A percentile compares a stretch with the other conserved stretches of the same genome.
phyloP scores from a whole-genome alignment of 2,329 filamentous ascomycete species.

The Sarocladium brachiariae region DNA sequence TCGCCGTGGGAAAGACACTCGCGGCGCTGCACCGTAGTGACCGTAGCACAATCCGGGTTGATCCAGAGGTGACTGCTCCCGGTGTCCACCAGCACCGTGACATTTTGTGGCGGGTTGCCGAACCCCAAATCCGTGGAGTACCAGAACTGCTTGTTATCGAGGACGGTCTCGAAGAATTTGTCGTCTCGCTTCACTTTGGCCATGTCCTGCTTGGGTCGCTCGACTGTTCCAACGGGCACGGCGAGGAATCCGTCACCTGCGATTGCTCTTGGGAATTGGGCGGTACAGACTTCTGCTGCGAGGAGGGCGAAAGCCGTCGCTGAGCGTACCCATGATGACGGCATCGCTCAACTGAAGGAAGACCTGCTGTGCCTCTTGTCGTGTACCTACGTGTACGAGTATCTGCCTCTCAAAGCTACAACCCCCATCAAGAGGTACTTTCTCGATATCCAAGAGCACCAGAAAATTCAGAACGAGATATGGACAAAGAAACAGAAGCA shows the following conservation, averaged over 20 bases:
- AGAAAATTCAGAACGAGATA: too few species aligned
- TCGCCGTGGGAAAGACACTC: conserved; percentile 35
- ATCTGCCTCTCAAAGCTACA: too few species aligned
- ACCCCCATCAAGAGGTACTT: too few species aligned
- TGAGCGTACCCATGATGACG: conserved; percentile 1
- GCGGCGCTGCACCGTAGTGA: conserved; percentile 25
- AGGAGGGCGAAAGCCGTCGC: not conserved
- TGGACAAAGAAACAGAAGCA: too few species aligned
- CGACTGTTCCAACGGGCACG: conserved; percentile 27
- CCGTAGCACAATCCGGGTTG: conserved; percentile 39
- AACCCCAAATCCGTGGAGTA: conserved; percentile 35
- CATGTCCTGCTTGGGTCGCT: conserved; percentile 15
- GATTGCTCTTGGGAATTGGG: conserved; percentile 21
- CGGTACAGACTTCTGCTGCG: conserved; percentile 9
- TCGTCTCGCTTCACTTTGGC: conserved; percentile 18
- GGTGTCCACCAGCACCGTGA: conserved; percentile 43
- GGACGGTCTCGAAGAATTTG: conserved; percentile 21
- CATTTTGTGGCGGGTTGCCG: conserved; percentile 33
- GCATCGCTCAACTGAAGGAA: conserved; percentile 8
- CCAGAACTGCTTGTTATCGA: conserved; percentile 31
- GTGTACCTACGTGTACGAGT: too few species aligned
- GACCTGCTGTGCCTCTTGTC: too few species aligned
- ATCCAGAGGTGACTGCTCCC: conserved; percentile 51
- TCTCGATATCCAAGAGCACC: too few species aligned
- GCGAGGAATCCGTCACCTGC: conserved; percentile 30